Evolutionary conservation across 345 rosid genomes (phyloP).

Genomic region (Citrus cavaleriei): DNA sequence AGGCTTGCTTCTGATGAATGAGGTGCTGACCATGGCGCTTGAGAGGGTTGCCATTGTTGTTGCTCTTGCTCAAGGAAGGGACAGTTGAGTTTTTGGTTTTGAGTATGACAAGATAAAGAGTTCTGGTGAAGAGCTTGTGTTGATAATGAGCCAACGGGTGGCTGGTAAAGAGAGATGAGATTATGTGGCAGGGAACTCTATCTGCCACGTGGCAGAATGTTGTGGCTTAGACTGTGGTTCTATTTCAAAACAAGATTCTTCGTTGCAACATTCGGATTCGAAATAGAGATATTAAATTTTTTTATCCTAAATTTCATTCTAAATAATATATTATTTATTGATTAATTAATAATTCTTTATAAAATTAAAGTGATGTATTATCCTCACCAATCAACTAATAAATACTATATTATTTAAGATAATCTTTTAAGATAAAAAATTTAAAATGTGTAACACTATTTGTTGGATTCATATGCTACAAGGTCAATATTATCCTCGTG

Average conservation of each 20-base stretch:
- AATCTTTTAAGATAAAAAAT: too few species aligned
- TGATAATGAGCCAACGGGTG: constrained; percentile 25
- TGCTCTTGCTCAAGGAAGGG: constrained; percentile 12
- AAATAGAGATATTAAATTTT: too few species aligned
- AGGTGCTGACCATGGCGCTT: constrained; percentile 55
- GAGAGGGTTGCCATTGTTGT: constrained; percentile 48
- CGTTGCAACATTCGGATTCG: too few species aligned
- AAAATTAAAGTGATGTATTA: too few species aligned
- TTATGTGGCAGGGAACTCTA: constrained; percentile 25
- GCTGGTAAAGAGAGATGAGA: not conserved
- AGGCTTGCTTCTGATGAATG: constrained; percentile 50
- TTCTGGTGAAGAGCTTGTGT: not conserved
- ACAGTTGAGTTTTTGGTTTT: not conserved
- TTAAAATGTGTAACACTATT: too few species aligned
- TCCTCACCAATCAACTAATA: too few species aligned
- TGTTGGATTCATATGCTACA: too few species aligned
- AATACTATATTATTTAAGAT: too few species aligned
- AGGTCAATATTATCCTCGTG: too few species aligned
- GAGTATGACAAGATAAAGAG: not conserved
- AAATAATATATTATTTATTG: too few species aligned
- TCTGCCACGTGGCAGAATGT: constrained; percentile 59
- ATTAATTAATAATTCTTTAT: too few species aligned
- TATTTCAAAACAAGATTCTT: constrained; percentile 17
- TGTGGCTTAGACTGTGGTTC: constrained; percentile 47
- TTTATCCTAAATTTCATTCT: too few species aligned